phyloP scores from a whole-genome alignment of 2,329 filamentous ascomycete genomes.

The Sporothrix humicola region DNA sequence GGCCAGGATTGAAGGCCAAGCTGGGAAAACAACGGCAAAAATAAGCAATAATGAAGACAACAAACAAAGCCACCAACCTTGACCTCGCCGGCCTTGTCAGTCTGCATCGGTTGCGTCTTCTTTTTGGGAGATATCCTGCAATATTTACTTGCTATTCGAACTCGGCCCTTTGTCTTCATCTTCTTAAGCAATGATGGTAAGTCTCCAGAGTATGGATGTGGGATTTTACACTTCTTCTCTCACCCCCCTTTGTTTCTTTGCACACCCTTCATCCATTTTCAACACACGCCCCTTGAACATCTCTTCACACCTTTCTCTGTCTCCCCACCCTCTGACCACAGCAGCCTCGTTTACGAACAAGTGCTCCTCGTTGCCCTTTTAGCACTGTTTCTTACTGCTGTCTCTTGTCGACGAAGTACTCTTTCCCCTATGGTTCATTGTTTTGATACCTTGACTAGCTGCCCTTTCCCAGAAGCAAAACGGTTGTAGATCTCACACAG shows the following conservation, averaged over 20 bases:
- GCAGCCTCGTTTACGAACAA: not conserved
- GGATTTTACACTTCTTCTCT: conserved; percentile 12
- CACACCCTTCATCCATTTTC: not conserved
- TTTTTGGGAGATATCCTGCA: not conserved
- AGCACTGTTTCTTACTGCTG: not conserved
- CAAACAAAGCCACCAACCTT: not conserved
- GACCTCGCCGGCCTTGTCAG: not conserved
- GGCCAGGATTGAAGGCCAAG: not conserved
- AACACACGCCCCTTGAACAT: not conserved
- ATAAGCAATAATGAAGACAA: not conserved
- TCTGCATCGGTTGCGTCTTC: not conserved
- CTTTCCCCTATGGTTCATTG: not conserved
- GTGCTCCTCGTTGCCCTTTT: not conserved
- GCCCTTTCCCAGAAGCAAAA: not conserved
- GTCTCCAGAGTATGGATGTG: not conserved
- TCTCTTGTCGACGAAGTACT: not conserved
- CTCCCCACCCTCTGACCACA: conserved; percentile 15
- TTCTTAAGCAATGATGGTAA: not conserved
- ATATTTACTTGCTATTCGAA: not conserved
- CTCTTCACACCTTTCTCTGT: not conserved
- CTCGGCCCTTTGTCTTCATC: not conserved
- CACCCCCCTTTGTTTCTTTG: not conserved
- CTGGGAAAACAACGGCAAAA: not conserved
- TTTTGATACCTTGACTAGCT: not conserved
- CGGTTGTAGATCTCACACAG: not conserved